phyloP scores from a whole-genome alignment of 2,329 filamentous ascomycete genomes.

The Microascus cirrosus region DNA sequence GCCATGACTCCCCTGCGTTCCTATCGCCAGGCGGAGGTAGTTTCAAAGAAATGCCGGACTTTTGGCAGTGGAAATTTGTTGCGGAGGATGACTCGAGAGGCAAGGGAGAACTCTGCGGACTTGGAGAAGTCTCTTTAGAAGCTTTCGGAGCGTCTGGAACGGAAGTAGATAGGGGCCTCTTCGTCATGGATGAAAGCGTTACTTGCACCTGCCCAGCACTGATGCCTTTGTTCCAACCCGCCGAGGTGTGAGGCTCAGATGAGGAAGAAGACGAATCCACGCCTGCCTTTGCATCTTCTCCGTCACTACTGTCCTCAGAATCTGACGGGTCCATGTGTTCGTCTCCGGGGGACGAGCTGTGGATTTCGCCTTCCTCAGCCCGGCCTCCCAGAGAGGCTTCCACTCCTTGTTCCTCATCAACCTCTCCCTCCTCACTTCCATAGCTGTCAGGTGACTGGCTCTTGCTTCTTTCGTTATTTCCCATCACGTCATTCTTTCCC shows the following conservation, averaged over 20 bases:
- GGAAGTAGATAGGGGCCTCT: not conserved
- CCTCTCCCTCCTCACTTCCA: conserved; percentile 21
- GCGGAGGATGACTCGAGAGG: not conserved
- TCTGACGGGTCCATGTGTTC: not conserved
- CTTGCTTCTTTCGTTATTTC: not conserved
- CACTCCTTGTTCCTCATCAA: conserved; percentile 13
- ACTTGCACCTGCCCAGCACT: conserved; percentile 3
- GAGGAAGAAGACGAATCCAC: not conserved
- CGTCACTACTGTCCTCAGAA: not conserved
- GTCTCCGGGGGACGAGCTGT: not conserved
- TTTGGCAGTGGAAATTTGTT: not conserved
- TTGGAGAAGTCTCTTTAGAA: not conserved
- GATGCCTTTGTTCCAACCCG: conserved; percentile 3
- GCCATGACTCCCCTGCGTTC: not conserved
- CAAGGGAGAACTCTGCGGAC: not conserved
- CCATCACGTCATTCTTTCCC: not conserved
- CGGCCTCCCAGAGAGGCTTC: conserved; percentile 1
- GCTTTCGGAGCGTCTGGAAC: not conserved
- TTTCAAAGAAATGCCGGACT: not conserved
- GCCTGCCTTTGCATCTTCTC: not conserved
- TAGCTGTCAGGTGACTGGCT: not conserved
- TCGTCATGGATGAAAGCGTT: not conserved
- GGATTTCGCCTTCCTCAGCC: not conserved
- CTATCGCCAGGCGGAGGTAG: not conserved
- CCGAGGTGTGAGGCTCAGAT: not conserved